Evolutionary conservation across 345 rosid species (phyloP).

Genomic region (Hypericum androsaemum): DNA sequence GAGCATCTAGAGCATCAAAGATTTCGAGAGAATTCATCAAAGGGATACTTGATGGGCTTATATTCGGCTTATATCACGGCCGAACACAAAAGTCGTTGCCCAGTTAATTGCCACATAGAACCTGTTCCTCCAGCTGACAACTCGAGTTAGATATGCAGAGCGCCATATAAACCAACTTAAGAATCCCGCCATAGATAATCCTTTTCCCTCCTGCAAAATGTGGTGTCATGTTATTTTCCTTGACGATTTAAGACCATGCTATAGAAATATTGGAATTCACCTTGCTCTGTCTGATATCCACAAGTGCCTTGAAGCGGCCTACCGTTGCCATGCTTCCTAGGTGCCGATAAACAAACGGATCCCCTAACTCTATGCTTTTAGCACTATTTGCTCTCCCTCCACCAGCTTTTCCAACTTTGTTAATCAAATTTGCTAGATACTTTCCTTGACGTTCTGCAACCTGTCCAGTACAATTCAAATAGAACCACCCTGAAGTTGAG

Average conservation of each 20-base stretch:
- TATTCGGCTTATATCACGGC: conserved; percentile 66
- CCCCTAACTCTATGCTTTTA: conserved; percentile 49
- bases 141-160: conserved; percentile 91
- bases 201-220: conserved; percentile 56
- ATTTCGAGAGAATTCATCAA: no score
- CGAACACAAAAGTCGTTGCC: conserved; percentile 77
- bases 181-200: conserved; percentile 68
- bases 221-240: conserved; percentile 2
- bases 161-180: conserved; percentile 90
- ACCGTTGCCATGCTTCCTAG: conserved; percentile 95
- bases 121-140: conserved; percentile 92
- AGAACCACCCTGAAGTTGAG: no score
- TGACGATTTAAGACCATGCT: background rate
- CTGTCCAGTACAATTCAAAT: conserved; percentile 25
- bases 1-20: no score
- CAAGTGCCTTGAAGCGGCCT: conserved; percentile 88
- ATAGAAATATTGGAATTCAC: conserved; percentile 24
- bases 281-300: conserved; percentile 90
- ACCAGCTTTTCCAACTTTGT: conserved; percentile 51
- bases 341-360: conserved; percentile 76
- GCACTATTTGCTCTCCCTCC: conserved; percentile 68
- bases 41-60: background rate
- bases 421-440: conserved; percentile 50
- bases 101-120: conserved; percentile 85
- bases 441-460: conserved; percentile 97